phyloP scores from a whole-genome alignment of 1,139 yeast genomes.

The Blastobotrys buckinghamii region DNA sequence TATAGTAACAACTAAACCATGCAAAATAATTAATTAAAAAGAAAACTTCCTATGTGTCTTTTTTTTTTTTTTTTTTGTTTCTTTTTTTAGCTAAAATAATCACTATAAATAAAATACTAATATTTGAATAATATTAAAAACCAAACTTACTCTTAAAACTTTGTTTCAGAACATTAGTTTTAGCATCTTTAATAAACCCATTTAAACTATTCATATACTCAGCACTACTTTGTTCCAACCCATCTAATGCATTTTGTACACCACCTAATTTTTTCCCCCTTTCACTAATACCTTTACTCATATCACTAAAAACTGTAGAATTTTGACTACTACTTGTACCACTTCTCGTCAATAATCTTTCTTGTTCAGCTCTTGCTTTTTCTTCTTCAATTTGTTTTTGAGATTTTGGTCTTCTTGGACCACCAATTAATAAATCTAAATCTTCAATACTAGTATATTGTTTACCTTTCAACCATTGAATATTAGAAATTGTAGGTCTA shows the following conservation, averaged over 20 bases:
- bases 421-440: constrained; percentile 37
- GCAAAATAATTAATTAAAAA: no score
- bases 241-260: constrained; percentile 28
- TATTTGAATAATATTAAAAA: constrained; percentile 14
- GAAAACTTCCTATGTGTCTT: no score
- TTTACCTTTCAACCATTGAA: constrained; percentile 85
- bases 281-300: constrained; percentile 11
- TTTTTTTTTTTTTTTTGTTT: no score
- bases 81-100: no score
- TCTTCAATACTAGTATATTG: constrained; percentile 55
- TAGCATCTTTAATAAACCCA: constrained; percentile 27
- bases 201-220: constrained; percentile 29
- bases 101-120: no score
- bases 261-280: constrained; percentile 22
- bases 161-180: constrained; percentile 26
- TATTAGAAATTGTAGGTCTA: constrained; percentile 72
- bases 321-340: background rate
- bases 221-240: constrained; percentile 30
- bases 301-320: constrained; percentile 5
- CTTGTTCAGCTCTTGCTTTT: constrained; percentile 21
- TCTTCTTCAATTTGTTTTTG: constrained; percentile 28
- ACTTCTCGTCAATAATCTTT: constrained; percentile 13
- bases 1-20: no score
- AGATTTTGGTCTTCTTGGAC: constrained; percentile 36
- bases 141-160: constrained; percentile 30